Conservation (phyloP, 306 rosid species). For the Lithocarpus polystachyus region DNA sequence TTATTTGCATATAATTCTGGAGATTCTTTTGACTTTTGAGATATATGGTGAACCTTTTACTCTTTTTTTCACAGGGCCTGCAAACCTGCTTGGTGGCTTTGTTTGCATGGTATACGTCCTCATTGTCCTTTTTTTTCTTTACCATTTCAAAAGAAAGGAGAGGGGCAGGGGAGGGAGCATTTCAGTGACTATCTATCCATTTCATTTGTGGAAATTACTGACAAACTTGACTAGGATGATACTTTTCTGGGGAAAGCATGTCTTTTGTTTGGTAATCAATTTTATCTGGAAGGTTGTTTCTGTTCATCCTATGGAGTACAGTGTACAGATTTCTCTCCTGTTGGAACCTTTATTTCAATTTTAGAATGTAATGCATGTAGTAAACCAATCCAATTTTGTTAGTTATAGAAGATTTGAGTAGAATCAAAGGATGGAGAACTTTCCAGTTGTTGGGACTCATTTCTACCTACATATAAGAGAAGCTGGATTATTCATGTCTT, state of each 20-base stretch:
- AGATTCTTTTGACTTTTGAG: not conserved
- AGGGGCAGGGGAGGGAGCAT: not conserved
- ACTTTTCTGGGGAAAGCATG: not conserved
- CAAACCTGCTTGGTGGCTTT: slow-evolving; percentile 96
- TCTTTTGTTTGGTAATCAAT: not conserved
- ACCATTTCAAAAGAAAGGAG: not conserved
- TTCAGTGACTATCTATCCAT: not conserved
- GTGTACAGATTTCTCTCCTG: not conserved
- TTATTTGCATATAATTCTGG: not conserved
- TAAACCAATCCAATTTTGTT: not conserved
- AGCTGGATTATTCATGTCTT: too few species aligned
- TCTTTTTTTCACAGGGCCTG: slow-evolving; percentile 67
- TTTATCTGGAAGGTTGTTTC: not conserved
- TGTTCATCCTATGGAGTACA: not conserved
- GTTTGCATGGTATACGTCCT: slow-evolving; percentile 63
- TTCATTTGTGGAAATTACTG: not conserved
- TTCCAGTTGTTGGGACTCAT: not conserved
- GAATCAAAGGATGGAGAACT: not conserved
- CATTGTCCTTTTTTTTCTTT: not conserved
- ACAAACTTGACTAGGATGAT: not conserved
- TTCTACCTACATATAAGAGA: too few species aligned
- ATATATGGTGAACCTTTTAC: slow-evolving; percentile 23
- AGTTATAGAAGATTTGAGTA: not conserved
- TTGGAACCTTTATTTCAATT: not conserved
- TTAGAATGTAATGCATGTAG: not conserved